Evolutionary conservation across 805 yeast genomes (phyloP), one percentile per base, ranked within the genome.

Genomic region (Torulaspora microellipsoides): DNA sequence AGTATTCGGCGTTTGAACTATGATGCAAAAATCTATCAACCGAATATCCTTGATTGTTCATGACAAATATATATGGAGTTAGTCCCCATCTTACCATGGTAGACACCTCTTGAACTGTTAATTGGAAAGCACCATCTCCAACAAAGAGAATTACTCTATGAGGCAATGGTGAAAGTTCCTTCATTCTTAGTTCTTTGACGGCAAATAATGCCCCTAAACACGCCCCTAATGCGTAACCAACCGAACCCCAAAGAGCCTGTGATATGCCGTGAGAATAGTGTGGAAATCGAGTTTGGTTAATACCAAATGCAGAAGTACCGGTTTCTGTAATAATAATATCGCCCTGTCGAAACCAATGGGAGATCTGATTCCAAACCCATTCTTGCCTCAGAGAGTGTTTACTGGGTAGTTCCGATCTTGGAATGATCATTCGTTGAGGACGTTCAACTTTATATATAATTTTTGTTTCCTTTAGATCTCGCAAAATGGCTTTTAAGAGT

Each of bases 91-190:
- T 68, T 33, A 77, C 58, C 75, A 78, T 76, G 20, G 83, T 75
- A 4, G 83, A 74, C 42, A 81, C 65, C 56, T 80, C 86, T 53
- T 80, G 83, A 27, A 76, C 82, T 0, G 86, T 78, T 55, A 81
- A 68, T 60, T 81, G 85, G 36, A 81, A 71, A 10, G 85, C 80
- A 40, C 85, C 86, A 55, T 81, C 86, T 51, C 86, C 86, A 33
- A 80, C 76, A 52, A 80, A 77, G 31, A 81, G 63, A 15, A 81
- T 65, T 17, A 79, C 83, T 55, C 85, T 65, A 43, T 70, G 69
- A 46, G 46, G 34, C n/a, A 31, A 12, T n/a, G 46, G 32, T 15
- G 42, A 11, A 6, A 38, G 31, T 2, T 49, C 40, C 3, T 37
- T 38, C 7, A 40, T 46, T 12, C 51, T 32, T 12, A 48, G 43